Percentiles rank a stretch among this genome's conserved stretches.
Evolutionary conservation across 148 eudicot species (phyloP).

Genomic region (Rhododendron williamsianum): DNA sequence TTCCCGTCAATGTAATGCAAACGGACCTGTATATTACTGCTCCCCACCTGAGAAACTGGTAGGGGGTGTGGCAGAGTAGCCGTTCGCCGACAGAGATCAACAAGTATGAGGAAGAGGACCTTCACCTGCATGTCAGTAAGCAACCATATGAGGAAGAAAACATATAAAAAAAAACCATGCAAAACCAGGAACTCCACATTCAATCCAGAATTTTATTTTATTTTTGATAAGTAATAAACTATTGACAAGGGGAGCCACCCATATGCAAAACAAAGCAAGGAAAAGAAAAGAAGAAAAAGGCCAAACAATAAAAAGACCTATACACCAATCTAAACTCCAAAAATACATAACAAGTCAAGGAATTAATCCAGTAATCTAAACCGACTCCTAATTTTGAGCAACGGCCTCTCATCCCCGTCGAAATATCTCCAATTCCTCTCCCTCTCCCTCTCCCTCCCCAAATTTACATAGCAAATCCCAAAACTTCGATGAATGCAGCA

Average conservation of each 20-base stretch:
- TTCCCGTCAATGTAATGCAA: slow-evolving; percentile 93
- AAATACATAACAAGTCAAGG: no score
- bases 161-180: neutral
- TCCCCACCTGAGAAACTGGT: slow-evolving; percentile 94
- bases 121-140: slow-evolving; percentile 56
- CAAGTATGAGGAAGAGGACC: slow-evolving; percentile 84
- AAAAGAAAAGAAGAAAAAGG: neutral
- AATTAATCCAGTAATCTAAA: neutral
- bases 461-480: neutral
- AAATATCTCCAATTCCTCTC: neutral
- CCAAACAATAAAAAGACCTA: neutral
- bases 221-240: no score
- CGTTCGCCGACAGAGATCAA: slow-evolving; percentile 93
- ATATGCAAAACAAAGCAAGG: neutral
- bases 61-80: slow-evolving; percentile 71
- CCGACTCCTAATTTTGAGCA: neutral
- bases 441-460: neutral
- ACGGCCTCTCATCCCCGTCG: neutral
- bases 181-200: neutral
- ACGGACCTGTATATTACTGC: slow-evolving; percentile 79
- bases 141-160: slow-evolving; percentile 6
- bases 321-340: neutral
- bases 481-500: neutral
- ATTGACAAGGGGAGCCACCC: neutral
- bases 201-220: neutral